phyloP scores from a whole-genome alignment of 2,329 filamentous ascomycete genomes.

The Alternaria sp. region DNA sequence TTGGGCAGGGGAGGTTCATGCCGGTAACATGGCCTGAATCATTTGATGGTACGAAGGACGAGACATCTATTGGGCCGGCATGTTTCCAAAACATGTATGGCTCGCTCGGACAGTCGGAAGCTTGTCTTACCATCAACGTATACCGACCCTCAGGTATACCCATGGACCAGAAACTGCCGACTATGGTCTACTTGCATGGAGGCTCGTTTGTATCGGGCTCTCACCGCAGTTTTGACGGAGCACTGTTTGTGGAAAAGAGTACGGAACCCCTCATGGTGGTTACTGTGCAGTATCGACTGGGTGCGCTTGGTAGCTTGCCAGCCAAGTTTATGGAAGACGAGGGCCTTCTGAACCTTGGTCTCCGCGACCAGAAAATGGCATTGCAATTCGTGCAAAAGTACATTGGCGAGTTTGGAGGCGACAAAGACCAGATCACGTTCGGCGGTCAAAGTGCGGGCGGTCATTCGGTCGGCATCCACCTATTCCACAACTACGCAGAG shows the following conservation, averaged over 20 bases:
- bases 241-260: conserved; percentile 45
- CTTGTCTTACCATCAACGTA: conserved; percentile 47
- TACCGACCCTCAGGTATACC: conserved; percentile 42
- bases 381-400: conserved; percentile 55
- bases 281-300: conserved; percentile 48
- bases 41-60: conserved; percentile 54
- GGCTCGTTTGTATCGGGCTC: conserved; percentile 45
- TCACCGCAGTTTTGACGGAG: conserved; percentile 47
- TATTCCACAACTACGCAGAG: conserved; percentile 50
- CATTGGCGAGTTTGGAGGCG: conserved; percentile 50
- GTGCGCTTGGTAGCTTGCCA: conserved; percentile 47
- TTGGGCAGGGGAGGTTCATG: conserved; percentile 54
- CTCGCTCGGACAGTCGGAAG: conserved; percentile 41
- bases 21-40: conserved; percentile 53
- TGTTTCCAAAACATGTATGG: conserved; percentile 57
- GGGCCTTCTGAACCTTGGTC: conserved; percentile 45
- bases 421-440: conserved; percentile 52
- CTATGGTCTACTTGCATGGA: conserved; percentile 45
- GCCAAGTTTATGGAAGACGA: conserved; percentile 47
- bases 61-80: conserved; percentile 53
- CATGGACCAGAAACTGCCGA: conserved; percentile 41
- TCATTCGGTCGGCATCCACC: conserved; percentile 49
- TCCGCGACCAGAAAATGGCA: conserved; percentile 42
- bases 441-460: conserved; percentile 54
- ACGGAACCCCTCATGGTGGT: conserved; percentile 45